A percentile compares a stretch with the other conserved stretches of the same genome.
phyloP scores from a whole-genome alignment of 2,329 filamentous ascomycete species.

The Botrytis pseudocinerea region DNA sequence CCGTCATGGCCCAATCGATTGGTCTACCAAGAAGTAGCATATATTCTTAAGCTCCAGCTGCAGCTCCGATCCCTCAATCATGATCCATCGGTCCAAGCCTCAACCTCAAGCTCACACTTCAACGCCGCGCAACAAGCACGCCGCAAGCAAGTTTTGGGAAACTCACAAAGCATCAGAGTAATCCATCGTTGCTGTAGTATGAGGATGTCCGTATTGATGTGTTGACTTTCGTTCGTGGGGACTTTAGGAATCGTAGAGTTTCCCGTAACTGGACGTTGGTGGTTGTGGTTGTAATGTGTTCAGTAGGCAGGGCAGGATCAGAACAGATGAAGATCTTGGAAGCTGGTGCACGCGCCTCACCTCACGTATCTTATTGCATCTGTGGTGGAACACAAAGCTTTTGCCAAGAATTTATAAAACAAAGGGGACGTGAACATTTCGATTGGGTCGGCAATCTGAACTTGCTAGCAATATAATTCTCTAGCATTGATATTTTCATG shows the following conservation, averaged over 20 bases:
- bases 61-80: not conserved
- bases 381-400: constrained; percentile 2
- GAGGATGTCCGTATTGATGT: not conserved
- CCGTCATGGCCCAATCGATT: constrained; percentile 2
- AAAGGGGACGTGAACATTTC: not conserved
- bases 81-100: not conserved
- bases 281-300: constrained; percentile 17
- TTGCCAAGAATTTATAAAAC: constrained; percentile 7
- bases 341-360: constrained; percentile 7
- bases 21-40: not conserved
- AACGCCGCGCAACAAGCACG: constrained; percentile 15
- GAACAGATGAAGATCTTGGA: constrained; percentile 6
- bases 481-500: not conserved
- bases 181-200: constrained; percentile 61
- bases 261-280: not conserved
- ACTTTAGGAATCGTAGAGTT: not conserved
- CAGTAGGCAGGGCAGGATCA: not conserved
- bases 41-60: not conserved
- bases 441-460: not conserved
- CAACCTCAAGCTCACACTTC: constrained; percentile 6
- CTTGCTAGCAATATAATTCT: not conserved
- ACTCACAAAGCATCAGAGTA: constrained; percentile 90
- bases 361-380: not conserved
- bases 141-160: constrained; percentile 19
- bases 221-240: not conserved